A percentile compares a stretch with the other conserved stretches of the same genome.
These are phyloP conservation scores for Podospora fimiseda DNA, from an alignment of 495 filamentous ascomycete species.

Conservation along the genomic window DNA sequence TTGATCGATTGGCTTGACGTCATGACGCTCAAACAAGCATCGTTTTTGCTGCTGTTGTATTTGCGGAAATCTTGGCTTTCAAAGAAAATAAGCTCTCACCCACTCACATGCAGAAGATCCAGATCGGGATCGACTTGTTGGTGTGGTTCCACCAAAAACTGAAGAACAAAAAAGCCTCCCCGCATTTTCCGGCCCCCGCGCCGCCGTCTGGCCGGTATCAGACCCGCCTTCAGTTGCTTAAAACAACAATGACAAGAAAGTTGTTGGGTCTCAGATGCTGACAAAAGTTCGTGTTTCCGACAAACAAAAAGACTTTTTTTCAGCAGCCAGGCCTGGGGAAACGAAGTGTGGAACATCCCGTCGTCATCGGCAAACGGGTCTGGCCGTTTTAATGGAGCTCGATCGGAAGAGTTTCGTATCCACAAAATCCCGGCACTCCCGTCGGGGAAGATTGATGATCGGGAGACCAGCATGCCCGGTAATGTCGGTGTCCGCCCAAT, in stretches of 20 bases:
- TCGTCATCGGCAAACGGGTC: not conserved
- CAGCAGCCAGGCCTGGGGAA: no score
- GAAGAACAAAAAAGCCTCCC: not conserved
- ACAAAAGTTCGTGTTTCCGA: not conserved
- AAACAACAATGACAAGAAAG: not conserved
- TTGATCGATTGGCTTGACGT: constrained; percentile 10
- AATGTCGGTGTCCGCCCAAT: no score
- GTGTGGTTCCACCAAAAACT: no score
- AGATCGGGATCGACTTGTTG: no score
- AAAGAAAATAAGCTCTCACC: no score
- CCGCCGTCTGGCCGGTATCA: constrained; percentile 2
- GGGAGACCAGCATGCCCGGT: not conserved
- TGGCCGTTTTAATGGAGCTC: not conserved
- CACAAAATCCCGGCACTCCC: no score
- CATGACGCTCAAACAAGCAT: not conserved
- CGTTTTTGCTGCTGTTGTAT: not conserved
- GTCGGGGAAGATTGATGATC: no score
- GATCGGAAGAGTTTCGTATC: not conserved
- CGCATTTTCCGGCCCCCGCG: constrained; percentile 5
- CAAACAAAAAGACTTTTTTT: not conserved
- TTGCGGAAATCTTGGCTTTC: constrained; percentile 1
- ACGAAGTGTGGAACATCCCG: no score
- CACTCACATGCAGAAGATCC: no score
- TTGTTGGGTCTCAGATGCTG: constrained; percentile 8
- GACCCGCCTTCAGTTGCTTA: not conserved